Conservation (phyloP, 73 alveolate species). For the Paramecium pentaurelia region DNA sequence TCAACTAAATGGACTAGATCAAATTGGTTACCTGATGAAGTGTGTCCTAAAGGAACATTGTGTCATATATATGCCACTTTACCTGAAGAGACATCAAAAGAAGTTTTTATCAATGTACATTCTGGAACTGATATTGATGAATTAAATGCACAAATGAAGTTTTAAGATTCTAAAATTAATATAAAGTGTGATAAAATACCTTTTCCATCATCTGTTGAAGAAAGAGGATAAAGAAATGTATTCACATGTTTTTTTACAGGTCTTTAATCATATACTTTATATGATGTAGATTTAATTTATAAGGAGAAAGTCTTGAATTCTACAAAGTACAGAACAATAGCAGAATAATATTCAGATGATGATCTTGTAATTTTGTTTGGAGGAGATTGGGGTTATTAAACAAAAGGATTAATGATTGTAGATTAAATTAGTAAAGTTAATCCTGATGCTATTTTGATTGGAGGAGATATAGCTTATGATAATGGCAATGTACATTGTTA, state of each 20-base stretch:
- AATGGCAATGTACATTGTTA: slow-evolving; percentile 66
- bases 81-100: slow-evolving; percentile 19
- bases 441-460: slow-evolving; percentile 68
- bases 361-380: slow-evolving; percentile 37
- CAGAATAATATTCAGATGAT: not conserved
- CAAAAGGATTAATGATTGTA: slow-evolving; percentile 58
- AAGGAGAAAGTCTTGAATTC: not conserved
- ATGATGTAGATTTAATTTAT: not conserved
- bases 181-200: not conserved
- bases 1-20: slow-evolving; percentile 30
- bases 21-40: slow-evolving; percentile 22
- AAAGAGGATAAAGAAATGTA: slow-evolving; percentile 50
- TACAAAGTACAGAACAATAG: not conserved
- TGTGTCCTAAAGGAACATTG: not conserved
- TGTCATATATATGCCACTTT: slow-evolving; percentile 61
- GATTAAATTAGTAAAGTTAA: slow-evolving; percentile 34
- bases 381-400: slow-evolving; percentile 58
- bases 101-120: slow-evolving; percentile 52
- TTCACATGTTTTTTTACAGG: not conserved
- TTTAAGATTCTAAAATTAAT: not conserved
- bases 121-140: slow-evolving; percentile 14
- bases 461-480: slow-evolving; percentile 78
- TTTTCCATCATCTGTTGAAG: slow-evolving; percentile 19
- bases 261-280: not conserved
- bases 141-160: not conserved